Percentiles rank a stretch among this genome's conserved stretches.
Evolutionary conservation across 495 filamentous ascomycete species (phyloP).

Genomic region (Annulohypoxylon stygium): DNA sequence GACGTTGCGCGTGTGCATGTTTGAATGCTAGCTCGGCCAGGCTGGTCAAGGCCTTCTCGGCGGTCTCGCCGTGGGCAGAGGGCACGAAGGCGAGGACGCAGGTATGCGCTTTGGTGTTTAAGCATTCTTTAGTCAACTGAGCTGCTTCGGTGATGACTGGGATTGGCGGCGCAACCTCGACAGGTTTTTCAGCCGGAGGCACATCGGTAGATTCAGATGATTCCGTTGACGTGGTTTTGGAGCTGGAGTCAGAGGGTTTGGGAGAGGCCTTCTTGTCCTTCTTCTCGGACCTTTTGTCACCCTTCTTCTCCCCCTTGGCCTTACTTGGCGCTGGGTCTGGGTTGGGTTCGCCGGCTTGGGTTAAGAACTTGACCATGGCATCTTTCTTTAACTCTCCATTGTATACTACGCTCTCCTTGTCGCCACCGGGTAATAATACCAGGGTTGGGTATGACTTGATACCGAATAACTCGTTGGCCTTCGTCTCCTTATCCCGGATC

Average conservation of each 20-base stretch:
- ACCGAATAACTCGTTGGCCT: conserved; percentile 78
- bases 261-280: conserved; percentile 65
- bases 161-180: conserved; percentile 69
- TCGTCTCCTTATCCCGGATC: conserved; percentile 83
- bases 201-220: conserved; percentile 58
- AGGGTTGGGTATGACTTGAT: conserved; percentile 83
- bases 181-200: conserved; percentile 55
- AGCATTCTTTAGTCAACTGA: conserved; percentile 76
- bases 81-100: conserved; percentile 88
- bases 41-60: conserved; percentile 70
- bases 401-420: conserved; percentile 77
- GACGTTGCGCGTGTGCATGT: conserved; percentile 69
- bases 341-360: conserved; percentile 79
- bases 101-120: conserved; percentile 80
- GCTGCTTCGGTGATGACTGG: conserved; percentile 64
- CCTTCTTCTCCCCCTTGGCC: conserved; percentile 64
- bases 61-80: conserved; percentile 63
- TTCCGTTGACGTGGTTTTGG: conserved; percentile 57
- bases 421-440: conserved; percentile 81
- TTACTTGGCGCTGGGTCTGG: conserved; percentile 74
- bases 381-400: conserved; percentile 90
- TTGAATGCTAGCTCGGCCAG: conserved; percentile 83
- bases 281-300: conserved; percentile 62
- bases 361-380: conserved; percentile 83
- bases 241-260: conserved; percentile 57